Evolutionary conservation across 2,329 filamentous ascomycete genomes (phyloP), one percentile per base, ranked within the genome.

Genomic region (Alternaria sp.): DNA sequence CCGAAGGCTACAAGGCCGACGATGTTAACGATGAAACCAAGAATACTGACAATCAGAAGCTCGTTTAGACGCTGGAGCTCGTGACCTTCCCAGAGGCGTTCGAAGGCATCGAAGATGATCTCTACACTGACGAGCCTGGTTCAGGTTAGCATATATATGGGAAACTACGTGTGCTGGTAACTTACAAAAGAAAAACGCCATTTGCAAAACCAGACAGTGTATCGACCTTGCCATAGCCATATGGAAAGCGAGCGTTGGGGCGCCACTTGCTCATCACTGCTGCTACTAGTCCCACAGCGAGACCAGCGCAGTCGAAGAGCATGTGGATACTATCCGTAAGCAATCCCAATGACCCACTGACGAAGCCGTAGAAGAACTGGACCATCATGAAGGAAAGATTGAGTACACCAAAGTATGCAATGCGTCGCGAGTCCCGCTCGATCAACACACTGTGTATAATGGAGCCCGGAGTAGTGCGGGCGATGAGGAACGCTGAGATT

Each of bases 281-380:
- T 28, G 95, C 95, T 69, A 94, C 90, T 9, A 99, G 84, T 11
- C 95, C 95, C 36, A 99, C 93, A 1, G 92, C 88, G 28, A 99
- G 85, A 20, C 94, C 95, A 36, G 97, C 89, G 69, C 95, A 99
- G 79, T 99, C 95, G 71, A 99, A 98, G 73, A 99, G 94, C 95
- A 99, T 99, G 80, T 99, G 95, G 64, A 99, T 95, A 72, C 94
- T 98, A 79, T 99, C 95, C 68, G 93, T 97, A 18, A 99, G 87
- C n/a, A 99, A 85, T 3, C 95, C 95, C 5, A 99, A 83, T 0
- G 95, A 99, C 68, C 96, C 94, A 4, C 93, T 98, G 11, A 95
- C 81, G 71, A 95, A 96, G 49, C 95, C 95, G 74, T 99, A 99
- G 63, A 94, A 93, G 41, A 94, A 91, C 73, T 99, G 95, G 1